Evolutionary conservation across 495 filamentous ascomycete genomes (phyloP), one percentile per base, ranked within the genome.

Genomic region (Recurvomyces mirabilis): DNA sequence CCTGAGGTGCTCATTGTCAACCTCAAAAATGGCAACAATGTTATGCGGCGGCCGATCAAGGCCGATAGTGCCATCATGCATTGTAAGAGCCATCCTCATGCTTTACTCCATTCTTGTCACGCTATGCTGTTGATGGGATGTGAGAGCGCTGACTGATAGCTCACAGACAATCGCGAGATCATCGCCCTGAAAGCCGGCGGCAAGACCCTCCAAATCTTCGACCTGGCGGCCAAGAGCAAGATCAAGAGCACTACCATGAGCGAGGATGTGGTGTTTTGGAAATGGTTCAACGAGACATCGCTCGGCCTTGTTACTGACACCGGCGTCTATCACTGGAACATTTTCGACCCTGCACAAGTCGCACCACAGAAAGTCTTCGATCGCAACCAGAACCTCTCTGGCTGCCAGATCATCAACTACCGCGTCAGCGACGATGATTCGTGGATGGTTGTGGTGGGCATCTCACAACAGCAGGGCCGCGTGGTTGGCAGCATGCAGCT

Each of bases 1-100:
- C 84, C 91, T 24, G 87, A 99, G 64, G 91, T 96, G 49, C 82
- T 96, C 63, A 99, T 96, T 64, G 68, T 99, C 64, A 79, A 96
- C 62, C 81, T 99, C 56, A 93, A 94, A 65, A 87, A 93, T 68
- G 75, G 75, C 66, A 93, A 94, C 74, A 83, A 87, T 65, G 74
- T 93, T 58, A 93, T 87, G 47, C 80, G 84, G 51, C 76, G 91
- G 52, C 87, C 88, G 7, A 99, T 99, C 72, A 96, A 95, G 68
- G 93, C 91, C 54, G 91, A 99, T 70, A 94, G 87, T 77, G 93
- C 91, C 49, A 95, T 99, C 60, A 95, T 99, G 91, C 91, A 99
- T 75, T 94, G 87, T 38, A 18, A 42, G 40, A 39, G 19, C 22
- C 13, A 14, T 19, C 15, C 22, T 19, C 34, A 13, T n/a, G 7